Evolutionary conservation across 2,329 filamentous ascomycete genomes (phyloP), one percentile per base, ranked within the genome.

Genomic region (Epichloe typhina): DNA sequence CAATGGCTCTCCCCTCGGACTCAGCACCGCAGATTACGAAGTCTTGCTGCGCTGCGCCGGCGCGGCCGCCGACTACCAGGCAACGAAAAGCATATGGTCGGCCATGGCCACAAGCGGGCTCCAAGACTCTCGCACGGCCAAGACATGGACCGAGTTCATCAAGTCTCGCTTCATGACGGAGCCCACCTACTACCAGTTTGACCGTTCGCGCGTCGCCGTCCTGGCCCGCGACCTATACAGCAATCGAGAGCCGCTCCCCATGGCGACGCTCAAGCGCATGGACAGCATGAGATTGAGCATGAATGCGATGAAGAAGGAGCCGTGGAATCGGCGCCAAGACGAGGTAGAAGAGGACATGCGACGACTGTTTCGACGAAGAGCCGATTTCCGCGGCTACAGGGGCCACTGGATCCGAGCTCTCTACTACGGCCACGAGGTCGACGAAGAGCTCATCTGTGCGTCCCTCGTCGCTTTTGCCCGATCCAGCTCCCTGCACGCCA

Each of bases 41-140:
- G 59, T 69, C 2, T 61, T 74, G 13, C 54, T 79, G 36, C 66
- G 74, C 17, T 73, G 67, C 50, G 73, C 74, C 3, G 76, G 72
- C 4, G 71, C 73, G 15, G 65, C 68, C 8, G 62, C 66, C 3
- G 68, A 75, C 48, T 55, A 64, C 0, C 37, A 51, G 0, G 61
- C 62, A 8, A 66, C 63, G 6, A 66, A 65, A 49, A 50, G 50
- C 21, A 56, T 74, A 41, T 73, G 67, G 66, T 43, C 58, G 2
- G 49, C 64, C 47, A 65, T 71, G 54, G 52, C 57, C 8, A 17
- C 49, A 13, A 50, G 54, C 15, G 57, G 59, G 4, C 26, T 68
- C 46, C 61, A 58, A 50, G 44, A 55, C 1, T 62, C 60, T 52
- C 63, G 69, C 26, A 64, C 62, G 2, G 58, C 63, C 2, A 55